phyloP scores from a whole-genome alignment of 1,284 basidiomycete genomes.

The Erythrobasidium hasegawianum region DNA sequence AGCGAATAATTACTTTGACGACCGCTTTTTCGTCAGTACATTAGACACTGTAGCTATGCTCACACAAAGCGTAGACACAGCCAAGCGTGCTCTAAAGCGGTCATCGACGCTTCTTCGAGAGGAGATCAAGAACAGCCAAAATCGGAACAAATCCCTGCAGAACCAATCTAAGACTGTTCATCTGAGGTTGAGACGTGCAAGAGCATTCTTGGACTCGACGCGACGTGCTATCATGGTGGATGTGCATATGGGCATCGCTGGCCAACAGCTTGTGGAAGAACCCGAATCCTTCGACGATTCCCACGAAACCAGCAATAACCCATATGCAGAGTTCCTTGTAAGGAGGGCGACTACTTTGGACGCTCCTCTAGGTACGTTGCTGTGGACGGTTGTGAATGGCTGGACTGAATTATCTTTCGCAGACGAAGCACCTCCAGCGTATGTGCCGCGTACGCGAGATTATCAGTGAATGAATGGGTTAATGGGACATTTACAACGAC shows the following conservation, averaged over 20 bases:
- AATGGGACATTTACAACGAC: no score
- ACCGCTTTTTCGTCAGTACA: background rate
- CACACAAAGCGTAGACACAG: background rate
- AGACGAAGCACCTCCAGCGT: background rate
- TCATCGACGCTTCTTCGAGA: background rate
- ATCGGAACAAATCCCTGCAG: background rate
- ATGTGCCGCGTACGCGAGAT: background rate
- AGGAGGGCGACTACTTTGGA: background rate
- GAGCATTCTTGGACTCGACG: background rate
- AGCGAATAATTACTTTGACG: background rate
- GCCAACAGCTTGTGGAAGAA: background rate
- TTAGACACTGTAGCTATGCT: background rate
- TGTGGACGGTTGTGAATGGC: no score
- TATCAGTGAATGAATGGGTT: no score
- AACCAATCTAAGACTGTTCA: background rate
- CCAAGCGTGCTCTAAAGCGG: background rate
- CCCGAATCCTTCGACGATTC: background rate
- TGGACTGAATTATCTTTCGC: no score
- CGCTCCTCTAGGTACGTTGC: no score
- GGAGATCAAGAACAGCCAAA: background rate
- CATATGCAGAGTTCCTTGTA: slow-evolving; percentile 1
- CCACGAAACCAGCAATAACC: slow-evolving; percentile 1
- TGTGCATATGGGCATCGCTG: background rate
- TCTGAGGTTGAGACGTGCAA: background rate
- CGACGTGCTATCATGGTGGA: slow-evolving; percentile 2